Evolutionary conservation across 129 eudicot genomes (phyloP), one percentile per base, ranked within the genome.

Genomic region (Logfia minima): DNA sequence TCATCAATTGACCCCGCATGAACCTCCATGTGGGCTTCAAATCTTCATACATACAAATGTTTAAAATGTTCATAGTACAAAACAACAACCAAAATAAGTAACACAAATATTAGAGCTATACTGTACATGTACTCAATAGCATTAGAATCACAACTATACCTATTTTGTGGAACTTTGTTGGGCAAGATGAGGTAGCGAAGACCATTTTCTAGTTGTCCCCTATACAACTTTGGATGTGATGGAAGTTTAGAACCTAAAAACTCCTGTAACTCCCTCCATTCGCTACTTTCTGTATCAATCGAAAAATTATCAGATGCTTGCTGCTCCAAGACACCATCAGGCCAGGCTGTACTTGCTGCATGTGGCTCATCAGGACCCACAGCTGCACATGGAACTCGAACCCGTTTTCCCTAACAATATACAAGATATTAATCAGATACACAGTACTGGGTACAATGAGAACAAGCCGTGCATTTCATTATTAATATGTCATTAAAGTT

Each of bases 281-380:
- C 81, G 39, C 55, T 82, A 63, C 76, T 85, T 64, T 83, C 91
- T 74, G 86, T 35, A 60, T 84, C 92, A 64, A 86, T 88, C 76
- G 83, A 48, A 18, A 74, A 41, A 77, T 64, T 64, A 66, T 88
- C 94, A 41, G 87, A 51, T 55, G 85, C 81, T 55, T 85, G 96
- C 62, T 91, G 89, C 76, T 95, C 99, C 73, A 87, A 66, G 75
- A 81, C 87, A 83, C 92, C 87, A 55, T 89, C 97, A 18, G 97
- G 99, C 94, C 90, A 91, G 72, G 97, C 83, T 67, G 92, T 95
- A 73, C 97, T 91, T 62, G 97, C 97, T 71, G 99, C 99, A 88
- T 95, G 99, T 56, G 99, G 99, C 84, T 95, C 99, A 67, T 91
- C 99, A 6, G 99, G 99, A 66, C 99, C 99, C 69, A 89, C 96